A percentile compares a stretch with the other conserved stretches of the same genome.
These are phyloP conservation scores for Metschnikowia baotianmanensis DNA, from an alignment of 805 yeast genomes.

Conservation along the genomic window DNA sequence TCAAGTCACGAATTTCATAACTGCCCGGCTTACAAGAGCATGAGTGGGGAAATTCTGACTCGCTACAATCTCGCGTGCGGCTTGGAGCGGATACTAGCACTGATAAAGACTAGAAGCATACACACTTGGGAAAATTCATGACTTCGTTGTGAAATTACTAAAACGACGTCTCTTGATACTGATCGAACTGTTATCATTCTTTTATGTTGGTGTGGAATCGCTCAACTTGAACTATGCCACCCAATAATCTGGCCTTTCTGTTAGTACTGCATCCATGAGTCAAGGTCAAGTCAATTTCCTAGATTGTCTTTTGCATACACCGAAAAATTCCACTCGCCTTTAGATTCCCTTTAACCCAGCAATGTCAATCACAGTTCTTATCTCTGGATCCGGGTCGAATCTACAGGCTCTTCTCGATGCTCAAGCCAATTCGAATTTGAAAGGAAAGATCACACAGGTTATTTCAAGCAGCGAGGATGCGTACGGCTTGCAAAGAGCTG, in stretches of 20 bases:
- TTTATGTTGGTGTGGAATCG: neutral
- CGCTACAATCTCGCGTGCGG: neutral
- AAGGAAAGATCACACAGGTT: conserved; percentile 67
- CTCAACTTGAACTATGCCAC: neutral
- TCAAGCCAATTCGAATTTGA: conserved; percentile 35
- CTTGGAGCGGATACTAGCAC: too few relatives aligned
- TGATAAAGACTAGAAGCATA: too few relatives aligned
- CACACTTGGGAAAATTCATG: too few relatives aligned
- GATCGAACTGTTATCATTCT: too few relatives aligned
- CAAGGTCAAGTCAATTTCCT: conserved; percentile 2
- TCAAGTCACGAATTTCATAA: too few relatives aligned
- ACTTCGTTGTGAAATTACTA: too few relatives aligned
- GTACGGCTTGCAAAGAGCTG: conserved; percentile 81
- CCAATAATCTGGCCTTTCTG: neutral
- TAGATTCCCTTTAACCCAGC: neutral
- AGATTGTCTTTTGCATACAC: neutral
- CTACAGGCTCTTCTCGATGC: conserved; percentile 92
- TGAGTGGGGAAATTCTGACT: neutral
- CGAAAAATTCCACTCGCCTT: neutral
- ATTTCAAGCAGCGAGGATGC: conserved; percentile 86
- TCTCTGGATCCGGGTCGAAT: conserved; percentile 95
- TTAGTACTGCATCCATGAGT: conserved; percentile 9
- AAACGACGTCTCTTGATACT: too few relatives aligned
- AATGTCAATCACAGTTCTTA: conserved; percentile 62
- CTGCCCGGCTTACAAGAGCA: too few relatives aligned